Conservation (phyloP, 1,284 basidiomycete genomes). For the Dichomitus squalens region DNA sequence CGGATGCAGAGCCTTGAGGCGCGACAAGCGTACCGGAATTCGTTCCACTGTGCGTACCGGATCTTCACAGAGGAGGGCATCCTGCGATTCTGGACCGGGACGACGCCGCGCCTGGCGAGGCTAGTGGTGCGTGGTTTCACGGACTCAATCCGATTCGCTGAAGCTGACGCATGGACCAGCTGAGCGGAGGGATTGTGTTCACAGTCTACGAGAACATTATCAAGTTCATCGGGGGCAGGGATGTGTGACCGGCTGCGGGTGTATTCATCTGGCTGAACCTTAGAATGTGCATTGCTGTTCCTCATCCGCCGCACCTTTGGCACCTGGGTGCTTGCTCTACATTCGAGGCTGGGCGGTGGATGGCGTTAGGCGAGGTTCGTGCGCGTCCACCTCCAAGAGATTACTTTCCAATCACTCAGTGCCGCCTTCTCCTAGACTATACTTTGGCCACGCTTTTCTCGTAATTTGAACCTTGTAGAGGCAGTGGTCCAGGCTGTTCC, state of each 20-base stretch:
- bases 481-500: no score
- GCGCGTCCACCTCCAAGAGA: no score
- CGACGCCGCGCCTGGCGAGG: conserved; percentile 85
- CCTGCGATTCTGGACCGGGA: conserved; percentile 92
- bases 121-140: conserved; percentile 69
- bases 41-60: conserved; percentile 92
- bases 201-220: conserved; percentile 90
- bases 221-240: conserved; percentile 40
- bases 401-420: no score
- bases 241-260: conserved; percentile 4
- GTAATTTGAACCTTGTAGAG: no score
- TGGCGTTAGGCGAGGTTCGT: no score
- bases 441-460: no score
- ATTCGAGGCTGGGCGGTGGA: no score
- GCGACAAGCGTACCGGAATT: conserved; percentile 82
- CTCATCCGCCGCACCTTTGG: no score
- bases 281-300: not conserved
- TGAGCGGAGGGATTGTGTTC: conserved; percentile 95
- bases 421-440: no score
- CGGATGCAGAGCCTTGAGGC: conserved; percentile 95
- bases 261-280: not conserved
- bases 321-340: no score
- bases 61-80: conserved; percentile 91
- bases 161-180: conserved; percentile 41
- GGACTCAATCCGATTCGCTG: not conserved